Evolutionary conservation across 768 basidiomycete genomes (phyloP), one percentile per base, ranked within the genome.

Genomic region (Russula olivacea): DNA sequence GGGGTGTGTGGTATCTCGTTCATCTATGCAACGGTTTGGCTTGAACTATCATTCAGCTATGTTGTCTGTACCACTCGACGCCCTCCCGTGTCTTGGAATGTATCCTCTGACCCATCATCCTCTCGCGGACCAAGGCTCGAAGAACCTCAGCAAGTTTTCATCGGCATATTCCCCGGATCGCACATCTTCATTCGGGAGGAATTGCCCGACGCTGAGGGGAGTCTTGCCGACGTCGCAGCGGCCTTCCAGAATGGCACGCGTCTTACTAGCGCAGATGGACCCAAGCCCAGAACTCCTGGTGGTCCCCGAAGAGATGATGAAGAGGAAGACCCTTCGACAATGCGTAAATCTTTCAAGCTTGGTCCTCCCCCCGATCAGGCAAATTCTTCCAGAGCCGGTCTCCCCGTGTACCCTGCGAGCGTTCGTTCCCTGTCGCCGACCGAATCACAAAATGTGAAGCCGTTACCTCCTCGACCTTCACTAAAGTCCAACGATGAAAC

Each of bases 401-500:
- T 89, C 19, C 82, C 87, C 2, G 86, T 91, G 0, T 89, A 90
- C 71, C 80, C 88, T 47, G 78, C 86, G 28, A 90, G 88, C 73
- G 71, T 90, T n/a, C 86, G 86, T 51, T 79, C 76, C 15, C 68
- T 74, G 53, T 91, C 90, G 0, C 85, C 86, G 12, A 78, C 81
- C 14, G 84, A 84, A 34, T 84, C 87, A 34, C 83, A 85, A 52
- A 75, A 82, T 17, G 71, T 81, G 68, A 91, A 93, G 71, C 88
- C 87, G 1, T 77, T 88, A 6, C 93, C 93, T 10, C 94, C 93
- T 3, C 84, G 97, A 49, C 96, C 96, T 7, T 91, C 89, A n/a
- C 81, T 98, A 53, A 95, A 94, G 66, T 91, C 93, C 11, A 93
- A 92, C 41, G 96, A 97, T 71, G 95, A 98, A 68, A 98, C 96